Evolutionary conservation across 139 green algal genomes (phyloP).

Genomic region (Zygnema cylindricum): DNA sequence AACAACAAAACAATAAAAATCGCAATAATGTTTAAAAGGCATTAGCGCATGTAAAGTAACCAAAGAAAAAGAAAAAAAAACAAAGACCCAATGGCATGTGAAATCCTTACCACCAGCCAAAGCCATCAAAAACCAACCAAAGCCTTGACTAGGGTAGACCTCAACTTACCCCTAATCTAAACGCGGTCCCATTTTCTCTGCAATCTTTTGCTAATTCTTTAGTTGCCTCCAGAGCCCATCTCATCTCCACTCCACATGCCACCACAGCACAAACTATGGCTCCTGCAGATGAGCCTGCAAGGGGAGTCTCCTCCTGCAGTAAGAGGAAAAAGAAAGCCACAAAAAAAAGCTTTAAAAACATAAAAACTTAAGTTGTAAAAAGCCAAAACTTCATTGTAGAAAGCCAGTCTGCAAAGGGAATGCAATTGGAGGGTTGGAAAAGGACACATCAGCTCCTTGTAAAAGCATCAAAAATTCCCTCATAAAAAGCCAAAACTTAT

Average conservation of each 20-base stretch:
- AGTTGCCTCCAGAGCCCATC: conserved; percentile 59
- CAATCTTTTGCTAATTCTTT: conserved; percentile 67
- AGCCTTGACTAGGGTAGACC: conserved; percentile 6
- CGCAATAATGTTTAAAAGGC: no score
- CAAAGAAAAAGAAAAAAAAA: no score
- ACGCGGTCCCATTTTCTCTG: conserved; percentile 67
- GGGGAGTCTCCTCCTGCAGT: conserved; percentile 55
- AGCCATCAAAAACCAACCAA: no score
- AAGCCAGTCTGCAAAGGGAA: neutral
- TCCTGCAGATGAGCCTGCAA: conserved; percentile 78
- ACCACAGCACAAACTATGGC: conserved; percentile 78
- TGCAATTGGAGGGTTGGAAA: neutral
- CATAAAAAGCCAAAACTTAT: no score
- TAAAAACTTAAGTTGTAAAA: neutral
- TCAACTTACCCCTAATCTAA: conserved; percentile 65
- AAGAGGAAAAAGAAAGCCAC: no score
- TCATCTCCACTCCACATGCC: conserved; percentile 66
- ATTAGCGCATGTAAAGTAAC: no score
- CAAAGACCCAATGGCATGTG: no score
- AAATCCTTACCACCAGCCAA: no score
- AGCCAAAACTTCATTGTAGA: conserved; percentile 6
- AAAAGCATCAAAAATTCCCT: no score
- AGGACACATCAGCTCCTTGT: neutral
- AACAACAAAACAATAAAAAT: no score
- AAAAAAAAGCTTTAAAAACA: neutral